Evolutionary conservation across 805 yeast genomes (phyloP).

Genomic region (Teunomyces atbi): DNA sequence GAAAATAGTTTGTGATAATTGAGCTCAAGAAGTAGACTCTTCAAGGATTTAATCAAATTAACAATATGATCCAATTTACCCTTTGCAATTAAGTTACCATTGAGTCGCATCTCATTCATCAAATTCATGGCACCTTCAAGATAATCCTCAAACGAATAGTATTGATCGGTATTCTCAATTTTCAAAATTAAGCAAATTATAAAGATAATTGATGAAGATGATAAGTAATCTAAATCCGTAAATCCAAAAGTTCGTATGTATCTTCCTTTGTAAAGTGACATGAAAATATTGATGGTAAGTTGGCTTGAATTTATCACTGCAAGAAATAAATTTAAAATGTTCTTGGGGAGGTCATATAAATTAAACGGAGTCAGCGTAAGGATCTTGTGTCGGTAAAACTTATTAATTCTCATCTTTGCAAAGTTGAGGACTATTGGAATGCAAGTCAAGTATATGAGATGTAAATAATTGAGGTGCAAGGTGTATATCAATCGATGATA

Average conservation of each 20-base stretch:
- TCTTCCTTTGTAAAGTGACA: constrained; percentile 17
- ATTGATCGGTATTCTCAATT: constrained; percentile 6
- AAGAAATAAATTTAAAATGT: constrained; percentile 17
- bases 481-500: constrained; percentile 20
- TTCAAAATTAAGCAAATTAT: constrained; percentile 20
- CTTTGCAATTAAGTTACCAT: constrained; percentile 22
- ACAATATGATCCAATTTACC: constrained; percentile 17
- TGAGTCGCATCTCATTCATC: constrained; percentile 18
- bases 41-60: constrained; percentile 8
- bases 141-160: constrained; percentile 16
- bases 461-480: constrained; percentile 28
- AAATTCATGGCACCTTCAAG: constrained; percentile 16
- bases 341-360: constrained; percentile 16
- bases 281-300: constrained; percentile 23
- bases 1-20: constrained; percentile 4
- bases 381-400: constrained; percentile 5
- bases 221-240: constrained; percentile 26
- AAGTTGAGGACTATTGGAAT: constrained; percentile 25
- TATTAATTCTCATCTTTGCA: constrained; percentile 16
- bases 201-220: constrained; percentile 19
- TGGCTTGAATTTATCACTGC: constrained; percentile 19
- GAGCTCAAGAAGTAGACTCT: not conserved
- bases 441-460: constrained; percentile 25
- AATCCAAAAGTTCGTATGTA: constrained; percentile 24
- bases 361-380: constrained; percentile 4